A percentile compares a stretch with the other conserved stretches of the same genome.
These are phyloP conservation scores for Entelexis sorbosivorans DNA, from an alignment of 1,139 yeast species.

Conservation along the genomic window DNA sequence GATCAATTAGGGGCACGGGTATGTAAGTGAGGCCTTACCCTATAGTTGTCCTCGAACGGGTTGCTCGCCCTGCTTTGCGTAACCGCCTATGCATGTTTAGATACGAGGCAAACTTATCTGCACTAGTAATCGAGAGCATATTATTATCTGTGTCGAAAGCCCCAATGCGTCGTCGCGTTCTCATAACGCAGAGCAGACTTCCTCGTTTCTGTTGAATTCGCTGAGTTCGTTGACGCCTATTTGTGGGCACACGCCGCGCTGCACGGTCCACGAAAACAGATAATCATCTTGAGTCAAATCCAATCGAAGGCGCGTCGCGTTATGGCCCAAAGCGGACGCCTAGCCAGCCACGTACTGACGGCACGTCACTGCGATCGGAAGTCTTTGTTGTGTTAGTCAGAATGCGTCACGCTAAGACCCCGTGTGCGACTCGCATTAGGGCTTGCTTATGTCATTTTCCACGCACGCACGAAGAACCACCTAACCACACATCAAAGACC, in stretches of 20 bases:
- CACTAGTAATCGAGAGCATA: neutral
- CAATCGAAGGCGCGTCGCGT: neutral
- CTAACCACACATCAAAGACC: neutral
- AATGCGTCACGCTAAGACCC: neutral
- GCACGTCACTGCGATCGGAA: neutral
- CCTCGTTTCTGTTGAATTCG: too few species aligned
- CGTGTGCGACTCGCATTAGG: constrained; percentile 1
- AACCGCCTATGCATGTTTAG: neutral
- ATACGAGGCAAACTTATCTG: neutral
- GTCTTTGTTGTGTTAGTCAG: neutral
- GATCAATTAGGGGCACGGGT: constrained; percentile 6
- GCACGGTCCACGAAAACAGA: neutral
- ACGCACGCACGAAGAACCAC: neutral
- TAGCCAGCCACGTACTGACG: constrained; percentile 3
- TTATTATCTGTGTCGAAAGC: too few species aligned
- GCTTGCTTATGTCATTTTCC: constrained; percentile 2
- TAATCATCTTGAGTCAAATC: neutral
- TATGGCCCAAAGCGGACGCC: neutral
- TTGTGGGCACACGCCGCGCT: neutral
- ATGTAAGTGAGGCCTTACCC: neutral
- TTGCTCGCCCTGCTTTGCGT: neutral
- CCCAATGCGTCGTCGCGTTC: too few species aligned
- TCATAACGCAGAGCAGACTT: too few species aligned
- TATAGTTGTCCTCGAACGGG: neutral
- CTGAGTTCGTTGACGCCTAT: neutral